Conservation (phyloP, 2,329 filamentous ascomycete genomes). For the Sporothrix schenckii region DNA sequence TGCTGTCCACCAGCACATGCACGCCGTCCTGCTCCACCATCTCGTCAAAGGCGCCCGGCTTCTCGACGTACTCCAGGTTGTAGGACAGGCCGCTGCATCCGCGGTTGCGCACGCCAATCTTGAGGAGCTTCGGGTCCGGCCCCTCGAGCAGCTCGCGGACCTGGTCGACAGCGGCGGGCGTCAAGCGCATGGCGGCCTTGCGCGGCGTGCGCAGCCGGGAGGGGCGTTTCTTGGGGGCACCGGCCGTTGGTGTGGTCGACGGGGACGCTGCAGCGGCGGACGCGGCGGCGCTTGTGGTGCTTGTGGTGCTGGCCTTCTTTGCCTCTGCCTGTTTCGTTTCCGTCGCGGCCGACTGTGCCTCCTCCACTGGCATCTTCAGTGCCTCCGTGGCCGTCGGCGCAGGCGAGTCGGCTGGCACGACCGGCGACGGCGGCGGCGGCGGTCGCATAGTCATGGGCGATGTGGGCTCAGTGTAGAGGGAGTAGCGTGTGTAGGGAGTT, state of each 20-base stretch:
- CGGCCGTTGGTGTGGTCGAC: conserved; percentile 33
- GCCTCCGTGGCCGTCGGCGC: conserved; percentile 36
- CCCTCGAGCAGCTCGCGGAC: conserved; percentile 76
- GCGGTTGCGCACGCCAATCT: conserved; percentile 89
- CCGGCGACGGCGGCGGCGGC: conserved; percentile 29
- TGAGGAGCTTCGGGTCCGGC: conserved; percentile 88
- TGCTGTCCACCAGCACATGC: conserved; percentile 93
- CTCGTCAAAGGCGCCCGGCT: conserved; percentile 85
- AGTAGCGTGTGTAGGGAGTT: conserved; percentile 34
- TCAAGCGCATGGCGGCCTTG: conserved; percentile 89
- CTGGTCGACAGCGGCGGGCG: conserved; percentile 76
- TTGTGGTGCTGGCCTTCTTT: not conserved
- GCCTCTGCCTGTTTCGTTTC: not conserved
- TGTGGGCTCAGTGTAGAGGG: conserved; percentile 27
- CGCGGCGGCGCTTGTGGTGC: too few relatives aligned
- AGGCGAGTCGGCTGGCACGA: conserved; percentile 19
- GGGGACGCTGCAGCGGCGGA: not conserved
- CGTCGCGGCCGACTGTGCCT: not conserved
- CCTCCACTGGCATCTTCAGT: not conserved
- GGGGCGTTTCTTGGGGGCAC: conserved; percentile 55
- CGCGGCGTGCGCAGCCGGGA: conserved; percentile 69
- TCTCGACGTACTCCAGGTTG: conserved; percentile 92
- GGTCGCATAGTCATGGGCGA: conserved; percentile 30
- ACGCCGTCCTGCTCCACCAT: conserved; percentile 94
- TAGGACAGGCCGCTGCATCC: conserved; percentile 94